Base-by-base conservation (phyloP, 352 stramenopile genomes). In the Pythium phragmiticola region DNA sequence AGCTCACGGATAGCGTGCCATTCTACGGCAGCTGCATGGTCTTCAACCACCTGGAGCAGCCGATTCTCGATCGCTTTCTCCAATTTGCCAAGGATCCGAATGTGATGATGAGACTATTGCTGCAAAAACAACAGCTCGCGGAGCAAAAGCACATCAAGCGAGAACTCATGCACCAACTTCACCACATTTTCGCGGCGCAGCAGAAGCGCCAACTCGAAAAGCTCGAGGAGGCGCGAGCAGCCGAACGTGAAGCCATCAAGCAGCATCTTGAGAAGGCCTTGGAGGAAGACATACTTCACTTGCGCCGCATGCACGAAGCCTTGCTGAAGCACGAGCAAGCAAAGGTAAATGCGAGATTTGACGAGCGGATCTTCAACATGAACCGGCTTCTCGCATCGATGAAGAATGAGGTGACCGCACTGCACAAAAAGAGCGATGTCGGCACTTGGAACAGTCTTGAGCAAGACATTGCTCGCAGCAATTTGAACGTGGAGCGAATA, bases 41-140 rank as follows among this genome's bases (percentile, higher is more conserved):
- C 7, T 89, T 84, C 64, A 89, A 90, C 26, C 84, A 92, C 67
- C 63, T 92, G 8, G 82, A 90, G 39, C 69, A 85, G 55, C 80
- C 84, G 0, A 73, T 92, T 19, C 73, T 92, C 14, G 81, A 90
- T 41, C 84, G 84, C 6, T 63, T 92, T 9, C 33, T 89, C 13
- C 50, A 81, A 23, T 92, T 90, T 55, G 66, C 80, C 6, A 92
- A 89, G 46, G 80, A 92, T 34, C 73, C 77, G 0, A 75, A 75
- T 17, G 34, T 90, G 14, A 75, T 92, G 61, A 80, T 89, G 49
- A 68, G 79, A 1, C 70, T 88, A 16, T 14, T 53, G 11, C 55
- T 88, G 1, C 76, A 86, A 12, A 74, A 66, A 11, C 75, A 89
- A 46, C 77, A 88, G 48, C 83, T 84, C 46, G 43, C 47, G 1